A percentile compares a stretch with the other conserved stretches of the same genome.
phyloP scores from a whole-genome alignment of 2,329 filamentous ascomycete genomes.

The Epichloe uncinata region DNA sequence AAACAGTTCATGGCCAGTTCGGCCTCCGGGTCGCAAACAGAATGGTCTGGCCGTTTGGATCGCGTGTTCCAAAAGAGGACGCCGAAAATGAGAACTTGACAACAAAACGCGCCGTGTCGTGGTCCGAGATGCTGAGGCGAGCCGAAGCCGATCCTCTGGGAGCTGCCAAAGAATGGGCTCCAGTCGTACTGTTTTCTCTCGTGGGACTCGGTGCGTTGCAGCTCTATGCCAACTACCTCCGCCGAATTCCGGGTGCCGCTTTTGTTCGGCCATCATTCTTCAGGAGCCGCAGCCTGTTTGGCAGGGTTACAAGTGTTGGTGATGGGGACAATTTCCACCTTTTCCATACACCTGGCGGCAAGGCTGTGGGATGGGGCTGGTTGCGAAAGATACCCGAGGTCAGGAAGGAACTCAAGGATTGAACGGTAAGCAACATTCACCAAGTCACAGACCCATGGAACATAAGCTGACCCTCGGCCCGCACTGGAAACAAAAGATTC shows the following conservation, averaged over 20 bases:
- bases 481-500: slow-evolving; percentile 42
- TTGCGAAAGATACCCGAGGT: slow-evolving; percentile 58
- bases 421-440: slow-evolving; percentile 45
- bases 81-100: slow-evolving; percentile 11
- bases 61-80: slow-evolving; percentile 14
- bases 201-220: slow-evolving; percentile 25
- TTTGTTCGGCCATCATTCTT: slow-evolving; percentile 66
- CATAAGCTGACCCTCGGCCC: background rate
- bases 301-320: slow-evolving; percentile 82
- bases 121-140: slow-evolving; percentile 24
- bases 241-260: slow-evolving; percentile 66
- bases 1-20: slow-evolving; percentile 5
- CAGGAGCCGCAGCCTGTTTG: slow-evolving; percentile 63
- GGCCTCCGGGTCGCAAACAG: slow-evolving; percentile 18
- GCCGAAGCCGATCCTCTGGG: slow-evolving; percentile 16
- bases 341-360: slow-evolving; percentile 89
- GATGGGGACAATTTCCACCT: slow-evolving; percentile 94
- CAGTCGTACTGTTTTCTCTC: slow-evolving; percentile 24
- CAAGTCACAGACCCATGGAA: background rate
- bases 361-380: slow-evolving; percentile 86
- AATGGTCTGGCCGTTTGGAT: slow-evolving; percentile 30
- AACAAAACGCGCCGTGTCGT: slow-evolving; percentile 19
- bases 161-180: slow-evolving; percentile 27
- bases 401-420: slow-evolving; percentile 56
- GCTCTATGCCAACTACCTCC: slow-evolving; percentile 64